Conservation (phyloP, 2,329 filamentous ascomycete genomes). For the Fusarium sororula region DNA sequence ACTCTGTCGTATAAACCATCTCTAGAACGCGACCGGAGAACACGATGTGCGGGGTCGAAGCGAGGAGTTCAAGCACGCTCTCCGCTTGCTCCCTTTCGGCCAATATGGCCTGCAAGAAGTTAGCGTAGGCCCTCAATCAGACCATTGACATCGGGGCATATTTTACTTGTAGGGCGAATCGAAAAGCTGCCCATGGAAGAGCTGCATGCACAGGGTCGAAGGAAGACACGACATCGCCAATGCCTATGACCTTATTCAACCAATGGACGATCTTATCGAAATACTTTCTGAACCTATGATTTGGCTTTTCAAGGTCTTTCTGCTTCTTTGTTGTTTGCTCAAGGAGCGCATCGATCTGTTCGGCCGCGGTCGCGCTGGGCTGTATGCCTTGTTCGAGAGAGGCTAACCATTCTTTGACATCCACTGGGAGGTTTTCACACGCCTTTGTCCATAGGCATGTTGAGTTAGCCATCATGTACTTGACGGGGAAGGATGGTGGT, state of each 20-base stretch:
- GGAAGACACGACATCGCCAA: neutral
- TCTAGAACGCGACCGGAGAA: neutral
- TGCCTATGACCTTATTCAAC: neutral
- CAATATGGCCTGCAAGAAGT: neutral
- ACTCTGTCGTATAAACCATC: rapidly evolving
- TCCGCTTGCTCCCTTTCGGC: rapidly evolving
- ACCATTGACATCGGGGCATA: no score
- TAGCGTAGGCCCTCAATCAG: no score
- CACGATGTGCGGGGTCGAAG: neutral
- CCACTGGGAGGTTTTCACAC: rapidly evolving
- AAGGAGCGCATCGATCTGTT: neutral
- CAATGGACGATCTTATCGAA: rapidly evolving
- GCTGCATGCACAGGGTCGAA: rapidly evolving
- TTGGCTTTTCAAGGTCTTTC: rapidly evolving
- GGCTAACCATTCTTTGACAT: neutral
- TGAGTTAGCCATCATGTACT: no score
- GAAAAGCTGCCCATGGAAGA: neutral
- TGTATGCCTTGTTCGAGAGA: neutral
- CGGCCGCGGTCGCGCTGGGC: rapidly evolving
- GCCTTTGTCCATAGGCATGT: neutral
- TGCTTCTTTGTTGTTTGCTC: rapidly evolving
- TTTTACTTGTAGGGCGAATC: neutral
- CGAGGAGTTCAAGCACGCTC: rapidly evolving
- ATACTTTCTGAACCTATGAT: rapidly evolving
- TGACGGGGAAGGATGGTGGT: no score